phyloP scores from a whole-genome alignment of 805 yeast species.

The Candida nemodendra region DNA sequence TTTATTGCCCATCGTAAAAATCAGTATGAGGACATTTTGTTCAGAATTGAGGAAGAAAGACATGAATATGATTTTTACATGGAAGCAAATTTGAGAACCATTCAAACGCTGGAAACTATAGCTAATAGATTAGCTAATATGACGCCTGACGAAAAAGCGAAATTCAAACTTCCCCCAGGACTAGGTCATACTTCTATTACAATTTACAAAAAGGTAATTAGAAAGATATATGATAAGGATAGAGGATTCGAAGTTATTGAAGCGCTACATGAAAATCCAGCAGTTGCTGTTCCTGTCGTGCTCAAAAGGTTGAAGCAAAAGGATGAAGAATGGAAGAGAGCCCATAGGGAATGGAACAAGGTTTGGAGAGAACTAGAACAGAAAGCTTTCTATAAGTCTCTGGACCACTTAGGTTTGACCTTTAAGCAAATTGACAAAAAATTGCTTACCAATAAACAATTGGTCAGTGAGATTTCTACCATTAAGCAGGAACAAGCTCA shows the following conservation, averaged over 20 bases:
- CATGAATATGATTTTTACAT: conserved; percentile 95
- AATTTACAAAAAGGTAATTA: conserved; percentile 88
- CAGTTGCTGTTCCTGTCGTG: conserved; percentile 91
- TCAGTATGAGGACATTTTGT: conserved; percentile 94
- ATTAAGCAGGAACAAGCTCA: conserved; percentile 89
- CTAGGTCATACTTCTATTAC: conserved; percentile 89
- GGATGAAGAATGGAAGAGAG: conserved; percentile 98
- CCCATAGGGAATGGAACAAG: conserved; percentile 98
- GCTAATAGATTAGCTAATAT: conserved; percentile 91
- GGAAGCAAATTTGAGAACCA: conserved; percentile 92
- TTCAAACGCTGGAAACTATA: conserved; percentile 92
- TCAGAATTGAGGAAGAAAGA: conserved; percentile 95
- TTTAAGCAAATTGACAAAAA: conserved; percentile 97
- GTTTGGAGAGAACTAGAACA: conserved; percentile 99
- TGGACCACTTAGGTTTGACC: conserved; percentile 93
- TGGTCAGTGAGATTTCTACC: conserved; percentile 88
- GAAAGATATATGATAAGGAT: conserved; percentile 90
- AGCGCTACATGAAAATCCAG: conserved; percentile 93
- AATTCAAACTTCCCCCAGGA: conserved; percentile 87
- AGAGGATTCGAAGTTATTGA: conserved; percentile 95
- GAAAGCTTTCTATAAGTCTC: conserved; percentile 86
- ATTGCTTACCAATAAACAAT: conserved; percentile 80
- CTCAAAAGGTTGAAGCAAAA: conserved; percentile 91
- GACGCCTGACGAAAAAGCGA: conserved; percentile 85
- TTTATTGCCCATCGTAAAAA: conserved; percentile 98